Conservation (phyloP, 345 rosid species). For the Lumnitzera racemosa region DNA sequence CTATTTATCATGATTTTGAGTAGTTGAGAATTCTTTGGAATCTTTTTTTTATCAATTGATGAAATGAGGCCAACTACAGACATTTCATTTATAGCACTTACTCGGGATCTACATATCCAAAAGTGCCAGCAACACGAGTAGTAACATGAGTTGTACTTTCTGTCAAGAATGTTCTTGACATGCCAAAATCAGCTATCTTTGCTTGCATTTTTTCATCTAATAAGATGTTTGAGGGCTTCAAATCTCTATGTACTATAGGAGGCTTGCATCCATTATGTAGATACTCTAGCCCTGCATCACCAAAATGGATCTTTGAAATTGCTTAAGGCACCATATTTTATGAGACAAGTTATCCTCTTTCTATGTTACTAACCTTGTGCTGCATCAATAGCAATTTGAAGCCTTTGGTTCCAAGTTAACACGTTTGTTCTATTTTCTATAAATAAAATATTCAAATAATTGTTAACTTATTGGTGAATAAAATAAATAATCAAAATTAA, state of each 20-base stretch:
- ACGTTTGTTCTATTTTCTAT: constrained; percentile 10
- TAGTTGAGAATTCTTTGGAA: not conserved
- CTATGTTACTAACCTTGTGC: constrained; percentile 33
- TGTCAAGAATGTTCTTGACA: constrained; percentile 10
- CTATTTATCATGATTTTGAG: too few species aligned
- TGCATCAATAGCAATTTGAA: constrained; percentile 37
- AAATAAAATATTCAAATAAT: constrained; percentile 1
- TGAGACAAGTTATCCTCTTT: not conserved
- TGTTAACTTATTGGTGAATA: not conserved
- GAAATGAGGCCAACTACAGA: not conserved
- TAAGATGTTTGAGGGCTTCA: constrained; percentile 20
- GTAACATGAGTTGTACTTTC: constrained; percentile 19
- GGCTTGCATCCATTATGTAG: constrained; percentile 27
- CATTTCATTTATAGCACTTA: not conserved
- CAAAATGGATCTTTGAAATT: not conserved
- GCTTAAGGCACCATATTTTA: not conserved
- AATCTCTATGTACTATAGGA: constrained; percentile 20
- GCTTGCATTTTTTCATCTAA: constrained; percentile 19
- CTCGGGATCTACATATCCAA: constrained; percentile 3
- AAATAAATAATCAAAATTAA: not conserved
- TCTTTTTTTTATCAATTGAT: too few species aligned
- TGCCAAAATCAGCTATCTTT: constrained; percentile 20
- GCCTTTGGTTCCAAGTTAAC: constrained; percentile 39
- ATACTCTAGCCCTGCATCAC: constrained; percentile 10
- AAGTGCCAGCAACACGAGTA: constrained; percentile 26